Base-by-base conservation (phyloP, 139 green algal genomes). In the Nannochloris sp. region DNA sequence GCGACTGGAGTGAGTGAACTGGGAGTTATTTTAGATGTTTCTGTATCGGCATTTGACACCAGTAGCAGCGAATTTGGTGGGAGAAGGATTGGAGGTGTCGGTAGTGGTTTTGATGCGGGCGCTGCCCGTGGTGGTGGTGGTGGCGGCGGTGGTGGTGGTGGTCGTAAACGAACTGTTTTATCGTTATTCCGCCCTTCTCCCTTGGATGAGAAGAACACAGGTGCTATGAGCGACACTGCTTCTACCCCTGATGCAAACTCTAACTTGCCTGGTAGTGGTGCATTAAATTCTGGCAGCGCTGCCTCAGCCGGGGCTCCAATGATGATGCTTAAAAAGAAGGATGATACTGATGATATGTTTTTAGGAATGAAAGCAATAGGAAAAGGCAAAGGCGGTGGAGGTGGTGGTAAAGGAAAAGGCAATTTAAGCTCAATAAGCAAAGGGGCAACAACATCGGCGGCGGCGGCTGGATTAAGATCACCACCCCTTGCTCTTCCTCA, bases 1-100 rank as follows among this genome's bases (percentile, higher is more conserved):
- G 70, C 34, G 42, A 80, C 35, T 38, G 65, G 83, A 23, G 66
- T 93, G 36, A 70, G 76, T 0, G 84, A 93, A 71, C 61, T 89
- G 9, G 84, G 75, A 0, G 60, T 88, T 5, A 48, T 92, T 15
- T 85, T 47, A 48, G 75, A 60, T 13, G 32, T 35, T n/a, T n/a
- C n/a, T n/a, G n/a, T n/a, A n/a, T n/a, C 13, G 63, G 29, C 7
- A 34, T 37, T n/a, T 51, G 53, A 12, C n/a, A 34, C 13, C 6
- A 6, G 23, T 7, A 36, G 54, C 23, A 36, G n/a, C 12, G 54
- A 36, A 34, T 19, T 14, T 7, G 2, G 35, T 19, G 14, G 13
- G 13, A 9, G 10, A n/a, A 14, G 54, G 54, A 13, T 12, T 13
- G 12, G 19, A 10, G 7, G 12, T 1, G 19, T 12, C 54, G n/a